Evolutionary conservation across 2,329 filamentous ascomycete genomes (phyloP).

Genomic region (Amphichorda felina): DNA sequence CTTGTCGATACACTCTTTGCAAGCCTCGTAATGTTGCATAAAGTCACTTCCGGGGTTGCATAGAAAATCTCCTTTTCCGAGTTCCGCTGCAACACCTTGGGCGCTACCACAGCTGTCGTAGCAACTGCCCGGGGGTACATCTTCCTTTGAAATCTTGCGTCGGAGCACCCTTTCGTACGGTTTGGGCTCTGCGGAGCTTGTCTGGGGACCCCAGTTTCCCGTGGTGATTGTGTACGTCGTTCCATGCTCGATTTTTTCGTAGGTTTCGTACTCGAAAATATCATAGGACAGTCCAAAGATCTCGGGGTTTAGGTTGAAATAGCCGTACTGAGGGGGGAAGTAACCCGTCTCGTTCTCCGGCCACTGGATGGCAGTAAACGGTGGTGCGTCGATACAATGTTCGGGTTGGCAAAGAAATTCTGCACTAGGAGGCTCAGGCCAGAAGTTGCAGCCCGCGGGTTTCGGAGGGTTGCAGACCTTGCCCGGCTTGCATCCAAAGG

Average conservation of each 20-base stretch:
- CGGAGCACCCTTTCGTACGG: conserved; percentile 4
- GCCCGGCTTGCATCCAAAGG: conserved; percentile 42
- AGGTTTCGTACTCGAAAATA: conserved; percentile 39
- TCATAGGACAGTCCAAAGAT: conserved; percentile 51
- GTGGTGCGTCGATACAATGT: conserved; percentile 31
- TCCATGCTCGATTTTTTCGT: conserved; percentile 21
- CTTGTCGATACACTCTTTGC: conserved; percentile 26
- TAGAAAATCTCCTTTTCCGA: conserved; percentile 34
- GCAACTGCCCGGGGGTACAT: conserved; percentile 33
- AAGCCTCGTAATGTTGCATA: conserved; percentile 18
- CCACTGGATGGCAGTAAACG: conserved; percentile 27
- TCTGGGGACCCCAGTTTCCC: conserved; percentile 43
- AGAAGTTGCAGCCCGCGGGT: conserved; percentile 37
- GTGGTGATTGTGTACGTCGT: conserved; percentile 34
- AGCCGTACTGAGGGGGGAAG: conserved; percentile 37
- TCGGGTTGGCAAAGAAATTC: conserved; percentile 32
- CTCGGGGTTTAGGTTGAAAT: conserved; percentile 51
- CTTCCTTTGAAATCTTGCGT: conserved; percentile 24
- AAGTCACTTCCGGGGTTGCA: conserved; percentile 37
- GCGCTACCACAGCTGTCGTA: conserved; percentile 39
- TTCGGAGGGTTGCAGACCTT: conserved; percentile 40
- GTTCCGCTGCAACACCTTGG: conserved; percentile 28
- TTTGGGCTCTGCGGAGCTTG: conserved; percentile 21
- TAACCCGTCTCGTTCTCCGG: conserved; percentile 30
- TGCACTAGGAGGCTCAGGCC: conserved; percentile 29